Percentiles rank a stretch among this genome's conserved stretches.
These are phyloP conservation scores for Urtica urens DNA, from an alignment of 306 rosid species.

Conservation along the genomic window DNA sequence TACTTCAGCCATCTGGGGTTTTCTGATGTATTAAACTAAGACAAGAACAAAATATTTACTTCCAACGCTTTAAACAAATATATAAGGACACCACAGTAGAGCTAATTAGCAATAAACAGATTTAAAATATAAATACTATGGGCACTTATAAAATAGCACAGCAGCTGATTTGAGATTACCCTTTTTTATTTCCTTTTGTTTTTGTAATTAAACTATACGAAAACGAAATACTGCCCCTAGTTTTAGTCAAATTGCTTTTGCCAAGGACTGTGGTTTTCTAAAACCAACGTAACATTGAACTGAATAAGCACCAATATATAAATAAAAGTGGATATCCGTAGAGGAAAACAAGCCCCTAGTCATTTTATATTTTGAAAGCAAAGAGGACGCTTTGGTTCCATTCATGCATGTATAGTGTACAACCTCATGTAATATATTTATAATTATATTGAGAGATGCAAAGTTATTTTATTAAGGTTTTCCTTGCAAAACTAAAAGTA, in stretches of 20 bases:
- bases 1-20: neutral
- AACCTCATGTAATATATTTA: neutral
- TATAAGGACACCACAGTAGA: too few relatives aligned
- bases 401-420: neutral
- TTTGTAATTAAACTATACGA: neutral
- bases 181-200: constrained; percentile 4
- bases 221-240: constrained; percentile 35
- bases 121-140: constrained; percentile 1
- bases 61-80: too few relatives aligned
- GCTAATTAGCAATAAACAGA: too few relatives aligned
- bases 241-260: constrained; percentile 5
- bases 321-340: neutral
- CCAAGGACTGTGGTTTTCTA: constrained; percentile 2
- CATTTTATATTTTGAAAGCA: neutral
- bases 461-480: constrained; percentile 8
- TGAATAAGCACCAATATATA: neutral
- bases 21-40: neutral
- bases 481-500: constrained; percentile 15
- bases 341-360: neutral
- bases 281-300: neutral
- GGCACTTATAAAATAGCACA: neutral
- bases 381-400: constrained; percentile 6
- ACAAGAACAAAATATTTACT: too few relatives aligned
- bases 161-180: neutral
- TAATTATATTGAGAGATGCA: neutral